Percentiles rank a stretch among this genome's conserved stretches.
Evolutionary conservation across 148 eudicot species (phyloP).

Genomic region (Linanthus parryae): DNA sequence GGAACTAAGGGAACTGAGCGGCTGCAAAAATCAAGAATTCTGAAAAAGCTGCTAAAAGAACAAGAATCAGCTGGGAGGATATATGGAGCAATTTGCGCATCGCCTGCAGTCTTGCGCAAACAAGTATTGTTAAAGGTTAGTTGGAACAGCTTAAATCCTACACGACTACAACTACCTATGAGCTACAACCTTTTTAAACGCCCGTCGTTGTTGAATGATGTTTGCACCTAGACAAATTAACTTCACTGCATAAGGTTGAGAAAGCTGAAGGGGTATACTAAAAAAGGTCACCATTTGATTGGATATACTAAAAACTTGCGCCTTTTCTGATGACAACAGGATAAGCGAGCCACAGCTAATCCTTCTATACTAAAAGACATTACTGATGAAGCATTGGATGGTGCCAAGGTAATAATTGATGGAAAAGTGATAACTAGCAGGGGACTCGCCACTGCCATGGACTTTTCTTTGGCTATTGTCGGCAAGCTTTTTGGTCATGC

Average conservation of each 20-base stretch:
- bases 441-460: constrained; percentile 56
- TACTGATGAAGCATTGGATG: constrained; percentile 24
- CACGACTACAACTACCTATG: too few relatives aligned
- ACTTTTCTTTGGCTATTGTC: constrained; percentile 78
- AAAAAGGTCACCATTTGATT: too few relatives aligned
- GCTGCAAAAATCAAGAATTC: constrained; percentile 60
- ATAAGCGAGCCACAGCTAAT: constrained; percentile 49
- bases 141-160: too few relatives aligned
- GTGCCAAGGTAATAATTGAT: constrained; percentile 68
- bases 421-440: constrained; percentile 77
- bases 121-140: constrained; percentile 81
- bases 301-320: constrained; percentile 4
- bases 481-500: constrained; percentile 73
- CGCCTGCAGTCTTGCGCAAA: constrained; percentile 49
- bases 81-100: constrained; percentile 63
- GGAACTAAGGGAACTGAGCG: constrained; percentile 43
- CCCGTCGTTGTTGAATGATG: too few relatives aligned
- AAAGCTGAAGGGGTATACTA: too few relatives aligned
- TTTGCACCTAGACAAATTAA: too few relatives aligned
- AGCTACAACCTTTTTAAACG: too few relatives aligned
- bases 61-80: constrained; percentile 63
- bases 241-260: too few relatives aligned
- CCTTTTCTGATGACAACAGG: constrained; percentile 32
- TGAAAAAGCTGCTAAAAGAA: constrained; percentile 84
- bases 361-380: constrained; percentile 36